phyloP scores from a whole-genome alignment of 2,329 filamentous ascomycete genomes.

The Cryphonectria carpinicola region DNA sequence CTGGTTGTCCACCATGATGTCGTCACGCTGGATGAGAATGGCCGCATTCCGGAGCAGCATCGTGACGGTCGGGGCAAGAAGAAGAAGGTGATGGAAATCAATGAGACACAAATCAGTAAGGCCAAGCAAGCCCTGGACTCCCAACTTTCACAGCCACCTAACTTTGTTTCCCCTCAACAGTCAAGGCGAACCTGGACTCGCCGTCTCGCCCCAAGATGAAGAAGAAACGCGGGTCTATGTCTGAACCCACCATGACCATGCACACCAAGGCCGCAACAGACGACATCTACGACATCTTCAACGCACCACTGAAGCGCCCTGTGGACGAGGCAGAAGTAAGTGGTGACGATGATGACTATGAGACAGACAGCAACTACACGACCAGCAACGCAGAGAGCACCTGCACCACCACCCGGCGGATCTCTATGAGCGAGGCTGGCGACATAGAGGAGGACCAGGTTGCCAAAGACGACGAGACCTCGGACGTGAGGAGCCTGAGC shows the following conservation, averaged over 20 bases:
- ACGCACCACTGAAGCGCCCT: conserved; percentile 68
- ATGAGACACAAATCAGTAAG: conserved; percentile 91
- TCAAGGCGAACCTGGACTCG: conserved; percentile 92
- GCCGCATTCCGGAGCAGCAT: conserved; percentile 50
- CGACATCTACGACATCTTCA: conserved; percentile 97
- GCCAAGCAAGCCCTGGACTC: conserved; percentile 28
- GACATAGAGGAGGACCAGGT: conserved; percentile 48
- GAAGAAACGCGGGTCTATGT: conserved; percentile 60
- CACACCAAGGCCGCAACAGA: conserved; percentile 95
- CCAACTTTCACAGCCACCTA: not conserved
- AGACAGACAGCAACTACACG: conserved; percentile 76
- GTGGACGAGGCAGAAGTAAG: conserved; percentile 45
- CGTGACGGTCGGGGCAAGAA: conserved; percentile 61
- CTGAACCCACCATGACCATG: conserved; percentile 96
- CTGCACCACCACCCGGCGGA: conserved; percentile 74
- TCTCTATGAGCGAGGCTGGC: conserved; percentile 50
- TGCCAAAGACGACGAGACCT: conserved; percentile 51
- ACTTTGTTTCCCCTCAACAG: conserved; percentile 50
- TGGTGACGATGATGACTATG: conserved; percentile 69
- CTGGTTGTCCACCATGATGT: conserved; percentile 50
- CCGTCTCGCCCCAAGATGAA: conserved; percentile 84
- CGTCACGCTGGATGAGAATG: conserved; percentile 62
- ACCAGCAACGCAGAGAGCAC: conserved; percentile 81
- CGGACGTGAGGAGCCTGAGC: conserved; percentile 67
- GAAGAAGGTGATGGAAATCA: conserved; percentile 82